Evolutionary conservation across 2,329 filamentous ascomycete genomes (phyloP), one percentile per base, ranked within the genome.

Genomic region (Penicillium griseofulvum): DNA sequence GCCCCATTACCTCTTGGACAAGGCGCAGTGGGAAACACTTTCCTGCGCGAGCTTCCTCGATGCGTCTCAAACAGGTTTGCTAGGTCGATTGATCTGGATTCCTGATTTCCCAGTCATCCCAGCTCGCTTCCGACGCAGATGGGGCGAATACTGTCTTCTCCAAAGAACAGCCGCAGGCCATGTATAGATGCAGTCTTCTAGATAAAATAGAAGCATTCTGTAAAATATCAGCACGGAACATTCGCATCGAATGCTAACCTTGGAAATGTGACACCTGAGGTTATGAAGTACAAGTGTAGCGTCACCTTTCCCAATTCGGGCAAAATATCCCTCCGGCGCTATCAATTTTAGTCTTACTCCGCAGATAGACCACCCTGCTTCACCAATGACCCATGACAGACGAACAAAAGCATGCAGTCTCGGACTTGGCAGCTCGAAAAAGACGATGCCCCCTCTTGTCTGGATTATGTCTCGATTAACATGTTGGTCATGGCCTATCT

Each of bases 101-200:
- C 94, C 94, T 2, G 82, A 91, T 61, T 74, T 85, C 58, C 75
- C 81, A 0, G 74, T 90, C 37, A 76, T 96, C 14, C 91, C 92
- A 0, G 80, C 85, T 39, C 81, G 80, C 56, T 87, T 85, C 61
- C 84, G 81, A 64, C 84, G 93, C 54, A 86, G 85, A 73, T 97
- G 92, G 91, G 94, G 91, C 17, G 81, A 85, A 50, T 95, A 97
- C 73, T 99, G 94, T 72, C 78, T 99, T 49, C 75, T 97, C 61
- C 83, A 83, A 66, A 83, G 84, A 61, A 58, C 50, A 22, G 54
- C 33, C n/a, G 26, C 44, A 9, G 42, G 16, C 17, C 49, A 37
- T 55, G 55, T 56, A 39, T 57, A 61, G 29, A 38, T 19, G 38
- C 22, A 24, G 22, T 10, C 17, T 38, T 26, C 44, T 49, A 3